These are phyloP conservation scores for Coccomyxa sp. DNA, from an alignment of 139 green algal species.

Conservation along the genomic window DNA sequence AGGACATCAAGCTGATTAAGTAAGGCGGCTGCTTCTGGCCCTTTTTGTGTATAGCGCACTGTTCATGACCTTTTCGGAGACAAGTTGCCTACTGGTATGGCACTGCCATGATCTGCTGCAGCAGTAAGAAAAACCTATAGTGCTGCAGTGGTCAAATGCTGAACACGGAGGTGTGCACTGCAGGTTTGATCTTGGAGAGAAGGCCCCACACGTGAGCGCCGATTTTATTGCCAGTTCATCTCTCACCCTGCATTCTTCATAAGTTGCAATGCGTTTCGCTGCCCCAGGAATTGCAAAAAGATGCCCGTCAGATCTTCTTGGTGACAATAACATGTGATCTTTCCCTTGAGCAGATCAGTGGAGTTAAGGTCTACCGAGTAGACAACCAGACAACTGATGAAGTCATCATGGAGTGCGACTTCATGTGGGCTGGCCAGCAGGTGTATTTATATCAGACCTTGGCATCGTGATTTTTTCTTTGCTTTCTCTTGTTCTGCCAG, in stretches of 20 bases:
- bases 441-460: not conserved
- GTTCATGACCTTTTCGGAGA: not conserved
- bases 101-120: not conserved
- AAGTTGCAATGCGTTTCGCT: no score
- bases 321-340: no score
- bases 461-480: not conserved
- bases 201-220: not conserved
- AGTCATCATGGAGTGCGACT: constrained; percentile 19
- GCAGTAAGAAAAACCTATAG: not conserved
- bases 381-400: constrained; percentile 5
- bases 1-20: constrained; percentile 14
- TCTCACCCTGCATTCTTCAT: no score
- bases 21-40: not conserved
- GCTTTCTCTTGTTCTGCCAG: not conserved
- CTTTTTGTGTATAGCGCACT: not conserved
- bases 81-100: not conserved
- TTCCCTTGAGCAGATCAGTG: constrained; percentile 10
- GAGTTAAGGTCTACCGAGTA: constrained; percentile 20
- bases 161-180: not conserved
- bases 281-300: no score
- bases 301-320: no score
- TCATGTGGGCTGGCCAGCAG: constrained; percentile 14
- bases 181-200: constrained; percentile 29
- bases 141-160: not conserved
- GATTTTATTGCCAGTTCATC: no score